Conservation (phyloP, 257 asterid species). For the Capsicum rhomboideum region DNA sequence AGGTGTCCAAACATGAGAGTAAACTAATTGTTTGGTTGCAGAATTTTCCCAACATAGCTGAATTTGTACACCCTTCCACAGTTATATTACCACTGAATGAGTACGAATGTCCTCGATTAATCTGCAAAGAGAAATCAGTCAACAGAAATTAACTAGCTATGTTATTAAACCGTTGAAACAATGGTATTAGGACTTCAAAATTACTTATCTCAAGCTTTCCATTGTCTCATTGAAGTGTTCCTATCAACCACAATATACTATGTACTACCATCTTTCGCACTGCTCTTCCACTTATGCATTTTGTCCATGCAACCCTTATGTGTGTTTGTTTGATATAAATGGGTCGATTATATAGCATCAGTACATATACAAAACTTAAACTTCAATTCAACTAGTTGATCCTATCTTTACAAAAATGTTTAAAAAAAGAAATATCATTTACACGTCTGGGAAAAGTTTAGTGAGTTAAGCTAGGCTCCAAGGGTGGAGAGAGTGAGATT, state of each 20-base stretch:
- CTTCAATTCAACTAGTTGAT: too few relatives aligned
- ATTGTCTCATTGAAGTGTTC: slow-evolving; percentile 44
- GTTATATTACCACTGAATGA: slow-evolving; percentile 67
- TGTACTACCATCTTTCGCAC: background rate
- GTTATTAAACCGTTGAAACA: background rate
- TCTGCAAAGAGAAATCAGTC: slow-evolving; percentile 34
- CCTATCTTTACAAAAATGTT: too few relatives aligned
- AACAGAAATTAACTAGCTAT: background rate
- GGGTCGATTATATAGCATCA: too few relatives aligned
- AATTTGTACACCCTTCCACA: slow-evolving; percentile 73
- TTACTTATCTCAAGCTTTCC: slow-evolving; percentile 12
- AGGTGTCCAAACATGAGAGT: slow-evolving; percentile 51
- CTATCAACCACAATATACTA: slow-evolving; percentile 25
- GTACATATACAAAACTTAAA: too few relatives aligned
- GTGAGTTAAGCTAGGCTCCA: background rate
- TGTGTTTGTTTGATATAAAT: too few relatives aligned
- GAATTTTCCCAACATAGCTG: slow-evolving; percentile 57
- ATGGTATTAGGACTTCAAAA: background rate
- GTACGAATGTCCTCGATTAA: slow-evolving; percentile 70
- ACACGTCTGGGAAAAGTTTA: too few relatives aligned
- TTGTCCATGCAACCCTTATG: too few relatives aligned
- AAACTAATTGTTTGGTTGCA: slow-evolving; percentile 77
- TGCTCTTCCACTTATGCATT: too few relatives aligned
- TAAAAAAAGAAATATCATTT: too few relatives aligned
- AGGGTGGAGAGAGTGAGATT: background rate